Conservation (phyloP, 495 filamentous ascomycete genomes). For the Neohortaea acidophila region DNA sequence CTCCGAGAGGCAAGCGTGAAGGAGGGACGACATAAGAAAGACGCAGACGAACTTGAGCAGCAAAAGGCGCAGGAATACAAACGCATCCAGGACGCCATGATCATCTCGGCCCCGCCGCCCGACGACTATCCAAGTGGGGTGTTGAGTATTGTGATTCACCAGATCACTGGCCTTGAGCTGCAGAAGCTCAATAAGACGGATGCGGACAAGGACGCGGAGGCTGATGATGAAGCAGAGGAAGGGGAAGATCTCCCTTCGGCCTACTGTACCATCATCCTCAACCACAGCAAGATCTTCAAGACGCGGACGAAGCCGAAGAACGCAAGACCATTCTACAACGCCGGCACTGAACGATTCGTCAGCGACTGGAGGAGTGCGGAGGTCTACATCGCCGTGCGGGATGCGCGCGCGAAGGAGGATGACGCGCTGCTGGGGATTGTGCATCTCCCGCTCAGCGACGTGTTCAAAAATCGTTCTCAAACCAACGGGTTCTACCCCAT, state of each 20-base stretch:
- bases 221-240: slow-evolving; percentile 44
- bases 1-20: slow-evolving; percentile 44
- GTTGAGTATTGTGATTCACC: slow-evolving; percentile 54
- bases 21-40: slow-evolving; percentile 18
- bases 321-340: slow-evolving; percentile 63
- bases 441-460: slow-evolving; percentile 42
- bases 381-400: slow-evolving; percentile 48
- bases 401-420: slow-evolving; percentile 47
- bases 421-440: slow-evolving; percentile 54
- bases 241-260: slow-evolving; percentile 45
- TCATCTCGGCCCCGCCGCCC: slow-evolving; percentile 44
- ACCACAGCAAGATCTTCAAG: slow-evolving; percentile 53
- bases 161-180: slow-evolving; percentile 53
- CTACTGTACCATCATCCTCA: slow-evolving; percentile 56
- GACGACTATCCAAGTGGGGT: slow-evolving; percentile 44
- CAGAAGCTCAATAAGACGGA: slow-evolving; percentile 35
- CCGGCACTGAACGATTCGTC: slow-evolving; percentile 55
- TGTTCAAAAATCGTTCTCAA: slow-evolving; percentile 43
- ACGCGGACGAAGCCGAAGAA: slow-evolving; percentile 65
- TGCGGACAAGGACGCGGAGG: slow-evolving; percentile 29
- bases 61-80: slow-evolving; percentile 48
- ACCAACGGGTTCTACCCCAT: slow-evolving; percentile 47
- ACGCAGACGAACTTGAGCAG: slow-evolving; percentile 39
- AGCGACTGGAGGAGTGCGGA: slow-evolving; percentile 51
- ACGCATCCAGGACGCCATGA: slow-evolving; percentile 30